Evolutionary conservation across 1,284 basidiomycete species (phyloP).

Genomic region (Tilletia setariae): DNA sequence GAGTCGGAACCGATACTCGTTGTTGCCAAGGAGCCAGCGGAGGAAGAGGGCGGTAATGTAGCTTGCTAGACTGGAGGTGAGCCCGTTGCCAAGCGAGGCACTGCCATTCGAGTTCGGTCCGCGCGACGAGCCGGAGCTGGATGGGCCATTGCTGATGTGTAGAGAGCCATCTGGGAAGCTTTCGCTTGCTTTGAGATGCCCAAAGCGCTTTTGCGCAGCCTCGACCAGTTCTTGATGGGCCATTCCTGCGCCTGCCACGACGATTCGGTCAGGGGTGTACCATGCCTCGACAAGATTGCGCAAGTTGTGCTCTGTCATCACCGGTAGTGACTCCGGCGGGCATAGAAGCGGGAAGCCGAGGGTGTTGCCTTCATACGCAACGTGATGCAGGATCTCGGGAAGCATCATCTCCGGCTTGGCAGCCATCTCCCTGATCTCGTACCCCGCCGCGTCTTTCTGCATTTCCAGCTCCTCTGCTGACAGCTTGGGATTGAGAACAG

Average conservation of each 20-base stretch:
- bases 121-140: slow-evolving; percentile 39
- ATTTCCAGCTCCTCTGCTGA: slow-evolving; percentile 74
- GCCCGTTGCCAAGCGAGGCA: too few species aligned
- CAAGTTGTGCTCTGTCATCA: slow-evolving; percentile 68
- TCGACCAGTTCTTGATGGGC: slow-evolving; percentile 82
- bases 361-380: slow-evolving; percentile 75
- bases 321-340: slow-evolving; percentile 74
- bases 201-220: slow-evolving; percentile 77
- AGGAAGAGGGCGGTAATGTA: too few species aligned
- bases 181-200: slow-evolving; percentile 57
- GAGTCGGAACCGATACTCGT: too few species aligned
- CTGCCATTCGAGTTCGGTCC: too few species aligned
- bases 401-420: slow-evolving; percentile 90
- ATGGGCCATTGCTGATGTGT: slow-evolving; percentile 27
- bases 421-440: slow-evolving; percentile 83
- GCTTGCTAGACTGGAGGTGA: too few species aligned
- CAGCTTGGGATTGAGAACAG: slow-evolving; percentile 76
- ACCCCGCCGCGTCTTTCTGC: slow-evolving; percentile 83
- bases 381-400: slow-evolving; percentile 84
- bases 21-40: too few species aligned
- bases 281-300: slow-evolving; percentile 71
- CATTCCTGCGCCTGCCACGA: slow-evolving; percentile 90
- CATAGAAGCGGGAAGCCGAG: slow-evolving; percentile 87
- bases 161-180: slow-evolving; percentile 14
- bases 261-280: slow-evolving; percentile 90